Base-by-base conservation (phyloP, 768 basidiomycete genomes). In the Trametes cinnabarina region DNA sequence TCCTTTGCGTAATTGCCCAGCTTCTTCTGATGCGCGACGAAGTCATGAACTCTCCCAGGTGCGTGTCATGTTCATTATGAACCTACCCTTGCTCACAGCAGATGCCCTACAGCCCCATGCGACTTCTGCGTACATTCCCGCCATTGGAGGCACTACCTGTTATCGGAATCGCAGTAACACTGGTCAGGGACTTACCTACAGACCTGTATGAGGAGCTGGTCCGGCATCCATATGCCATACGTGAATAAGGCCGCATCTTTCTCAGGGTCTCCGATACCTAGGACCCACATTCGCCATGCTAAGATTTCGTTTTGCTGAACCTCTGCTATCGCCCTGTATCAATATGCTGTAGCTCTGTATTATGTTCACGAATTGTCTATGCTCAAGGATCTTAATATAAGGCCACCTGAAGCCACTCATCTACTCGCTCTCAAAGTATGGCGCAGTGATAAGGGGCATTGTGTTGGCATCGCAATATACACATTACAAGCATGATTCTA, bases 1-100 rank as follows among this genome's bases (percentile, higher is more conserved):
- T 99, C 11, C 78, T 99, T 15, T 98, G 95, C 68, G 94, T 98
- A 3, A 98, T 98, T 59, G 96, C 97, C 7, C 97, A 98, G 67
- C 74, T 99, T 4, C 71, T 95, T 3, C 81, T 96, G 11, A 96
- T 98, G 73, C 80, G 94, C 57, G 88, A 92, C 43, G 91, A 94
- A 44, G 83, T 99, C 46, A 93, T 99, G 87, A 79, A 75, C 48
- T 92, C 89, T 1, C 78, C 86, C 2, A 94, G 92, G 96, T 95
- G 55, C 40, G 82, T 42, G 19, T 6, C 14, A n/a, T 9, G 22
- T 20, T 25, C n/a, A 4, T 26, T 26, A 1, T 35, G 19, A 40
- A n/a, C 15, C 41, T 19, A 28, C 44, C 41, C 12, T 41, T 3
- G 17, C 22, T 50, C 26, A 34, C 47, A 22, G 3, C 25, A 47